Conservation (phyloP, 768 basidiomycete genomes). For the Lactarius evosmus region DNA sequence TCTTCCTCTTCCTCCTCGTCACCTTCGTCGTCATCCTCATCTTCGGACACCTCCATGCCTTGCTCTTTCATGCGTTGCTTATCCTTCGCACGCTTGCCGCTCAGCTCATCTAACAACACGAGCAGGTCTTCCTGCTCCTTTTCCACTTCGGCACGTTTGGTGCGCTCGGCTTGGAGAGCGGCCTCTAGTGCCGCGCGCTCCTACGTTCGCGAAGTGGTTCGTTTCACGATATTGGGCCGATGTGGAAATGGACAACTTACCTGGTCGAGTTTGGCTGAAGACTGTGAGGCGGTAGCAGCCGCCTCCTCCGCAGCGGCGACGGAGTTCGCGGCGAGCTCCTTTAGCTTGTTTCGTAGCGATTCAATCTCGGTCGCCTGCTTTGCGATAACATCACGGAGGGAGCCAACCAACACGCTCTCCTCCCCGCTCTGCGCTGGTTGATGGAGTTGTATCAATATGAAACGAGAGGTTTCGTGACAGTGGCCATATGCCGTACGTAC, state of each 20-base stretch:
- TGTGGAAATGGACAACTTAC: conserved; percentile 7
- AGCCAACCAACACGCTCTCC: conserved; percentile 68
- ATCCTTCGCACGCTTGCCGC: conserved; percentile 78
- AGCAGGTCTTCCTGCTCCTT: conserved; percentile 97
- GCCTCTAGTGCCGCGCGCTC: conserved; percentile 53
- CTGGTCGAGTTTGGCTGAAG: conserved; percentile 3
- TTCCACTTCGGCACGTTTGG: conserved; percentile 76
- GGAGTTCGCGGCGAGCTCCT: conserved; percentile 36
- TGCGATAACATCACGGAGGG: conserved; percentile 78
- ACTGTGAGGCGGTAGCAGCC: conserved; percentile 2
- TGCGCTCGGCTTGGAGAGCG: conserved; percentile 52
- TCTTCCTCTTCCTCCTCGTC: conserved; percentile 34
- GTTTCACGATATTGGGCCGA: background rate
- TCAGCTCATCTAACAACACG: conserved; percentile 90
- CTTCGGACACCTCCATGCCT: conserved; percentile 88
- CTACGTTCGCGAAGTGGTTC: conserved; percentile 1
- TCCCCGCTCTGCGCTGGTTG: conserved; percentile 65
- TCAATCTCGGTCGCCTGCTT: conserved; percentile 82
- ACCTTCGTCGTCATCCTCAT: conserved; percentile 74
- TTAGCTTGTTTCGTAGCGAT: conserved; percentile 56
- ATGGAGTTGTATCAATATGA: background rate
- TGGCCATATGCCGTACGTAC: conserved; percentile 37
- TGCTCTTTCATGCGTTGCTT: conserved; percentile 71
- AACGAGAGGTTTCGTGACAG: background rate
- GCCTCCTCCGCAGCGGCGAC: background rate